Evolutionary conservation across 106 monocot genomes (phyloP).

Genomic region (Apostasia ramifera): DNA sequence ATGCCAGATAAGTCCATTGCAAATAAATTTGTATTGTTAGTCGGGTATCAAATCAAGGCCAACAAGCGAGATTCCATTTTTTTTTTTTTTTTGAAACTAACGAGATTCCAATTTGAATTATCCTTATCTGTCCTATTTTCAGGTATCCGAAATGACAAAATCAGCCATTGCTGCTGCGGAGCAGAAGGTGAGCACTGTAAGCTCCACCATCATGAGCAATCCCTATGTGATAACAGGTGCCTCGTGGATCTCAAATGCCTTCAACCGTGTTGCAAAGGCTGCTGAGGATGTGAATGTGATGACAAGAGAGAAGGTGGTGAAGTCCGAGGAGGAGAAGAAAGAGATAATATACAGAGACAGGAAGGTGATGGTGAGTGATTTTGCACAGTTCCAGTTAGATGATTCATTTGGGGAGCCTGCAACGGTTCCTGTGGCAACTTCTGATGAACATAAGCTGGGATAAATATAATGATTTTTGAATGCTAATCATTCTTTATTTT

Average conservation of each 20-base stretch:
- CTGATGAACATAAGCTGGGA: conserved; percentile 22
- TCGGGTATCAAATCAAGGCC: too few relatives aligned
- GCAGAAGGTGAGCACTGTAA: conserved; percentile 52
- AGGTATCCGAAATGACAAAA: conserved; percentile 71
- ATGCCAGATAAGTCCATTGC: too few relatives aligned
- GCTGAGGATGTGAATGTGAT: conserved; percentile 56
- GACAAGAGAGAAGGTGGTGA: conserved; percentile 75
- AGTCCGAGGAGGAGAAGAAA: conserved; percentile 57
- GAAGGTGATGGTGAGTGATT: conserved; percentile 41
- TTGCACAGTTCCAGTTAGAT: conserved; percentile 44
- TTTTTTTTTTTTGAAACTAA: too few relatives aligned
- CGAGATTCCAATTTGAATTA: too few relatives aligned
- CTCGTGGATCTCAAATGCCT: conserved; percentile 63
- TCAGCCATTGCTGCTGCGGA: conserved; percentile 66
- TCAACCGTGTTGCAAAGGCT: conserved; percentile 44
- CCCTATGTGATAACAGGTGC: conserved; percentile 55
- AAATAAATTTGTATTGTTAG: too few relatives aligned
- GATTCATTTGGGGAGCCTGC: conserved; percentile 39
- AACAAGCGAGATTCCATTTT: too few relatives aligned
- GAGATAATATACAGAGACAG: conserved; percentile 37
- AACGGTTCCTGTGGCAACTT: conserved; percentile 21
- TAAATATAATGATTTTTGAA: conserved; percentile 10
- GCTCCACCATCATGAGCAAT: conserved; percentile 58
- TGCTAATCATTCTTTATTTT: neutral
- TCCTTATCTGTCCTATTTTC: neutral